Evolutionary conservation across 78 protist genomes (phyloP), one percentile per base, ranked within the genome.

Genomic region (Isochrysis galbana): DNA sequence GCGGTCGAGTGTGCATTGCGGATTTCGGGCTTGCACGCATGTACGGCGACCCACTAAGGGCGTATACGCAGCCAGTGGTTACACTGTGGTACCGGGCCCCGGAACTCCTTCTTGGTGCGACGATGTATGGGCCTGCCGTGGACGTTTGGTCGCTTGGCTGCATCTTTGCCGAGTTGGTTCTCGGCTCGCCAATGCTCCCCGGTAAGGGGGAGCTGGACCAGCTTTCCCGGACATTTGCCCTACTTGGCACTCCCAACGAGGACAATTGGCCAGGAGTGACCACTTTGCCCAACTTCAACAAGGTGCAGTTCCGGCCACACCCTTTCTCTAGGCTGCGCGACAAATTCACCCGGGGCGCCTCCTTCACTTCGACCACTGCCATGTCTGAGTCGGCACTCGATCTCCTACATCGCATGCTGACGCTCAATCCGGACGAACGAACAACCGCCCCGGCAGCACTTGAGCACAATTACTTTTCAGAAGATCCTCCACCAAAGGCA

Each of bases 131-230:
- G 17, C 47, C 93, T 0, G 72, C 93, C 41, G 61, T 95, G 47
- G 96, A 93, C 80, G 74, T 95, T 23, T 61, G 74, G 74, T 93
- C 98, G 23, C 93, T 96, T 10, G 99, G 99, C 38, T 97, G 99
- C 95, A 98, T 99, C 78, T 96, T 99, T 39, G 99, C 99, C 5
- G 93, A 91, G 46, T 2, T 91, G 19, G 14, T 91, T 5, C 39
- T 38, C 32, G 32, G 36, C 29, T n/a, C 14, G 77, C 93, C 93
- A 7, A n/a, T 91, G 32, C 46, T 91, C 22, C 25, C 36, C 21
- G 93, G 89, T n/a, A 11, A 42, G 39, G 87, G 89, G 32, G 91
- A 77, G 51, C 26, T 87, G 36, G 93, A 91, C 21, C 93, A 74
- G 61, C 5, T 91, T 38, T 5, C 22, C 17, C 61, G 34, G 70